Percentiles rank a stretch among this genome's conserved stretches.
Evolutionary conservation across 2,329 filamentous ascomycete genomes (phyloP).

Genomic region (Fusarium aywerte): DNA sequence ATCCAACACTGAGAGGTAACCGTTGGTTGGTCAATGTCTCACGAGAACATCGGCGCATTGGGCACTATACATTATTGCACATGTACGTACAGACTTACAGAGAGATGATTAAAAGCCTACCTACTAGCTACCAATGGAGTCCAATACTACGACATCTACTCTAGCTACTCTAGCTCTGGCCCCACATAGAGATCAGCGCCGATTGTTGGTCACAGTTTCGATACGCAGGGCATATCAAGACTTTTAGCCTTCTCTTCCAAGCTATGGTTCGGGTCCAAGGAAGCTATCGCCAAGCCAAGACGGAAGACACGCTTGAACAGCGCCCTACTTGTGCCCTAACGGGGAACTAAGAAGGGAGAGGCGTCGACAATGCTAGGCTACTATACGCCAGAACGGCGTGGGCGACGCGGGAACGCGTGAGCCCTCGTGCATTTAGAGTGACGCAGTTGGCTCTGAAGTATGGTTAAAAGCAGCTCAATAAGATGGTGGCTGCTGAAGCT

Average conservation of each 20-base stretch:
- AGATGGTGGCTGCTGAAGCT: background rate
- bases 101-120: background rate
- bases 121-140: background rate
- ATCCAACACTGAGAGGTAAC: background rate
- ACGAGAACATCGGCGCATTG: background rate
- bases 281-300: conserved; percentile 21
- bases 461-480: background rate
- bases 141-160: background rate
- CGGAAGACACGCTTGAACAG: conserved; percentile 8
- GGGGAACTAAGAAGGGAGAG: conserved; percentile 33
- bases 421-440: conserved; percentile 22
- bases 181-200: conserved; percentile 10
- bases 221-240: conserved; percentile 24
- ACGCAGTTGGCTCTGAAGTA: conserved; percentile 13
- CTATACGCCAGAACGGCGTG: conserved; percentile 4
- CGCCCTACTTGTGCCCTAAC: conserved; percentile 17
- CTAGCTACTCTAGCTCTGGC: background rate
- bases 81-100: background rate
- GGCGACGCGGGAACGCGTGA: conserved; percentile 12
- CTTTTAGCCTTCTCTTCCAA: conserved; percentile 12
- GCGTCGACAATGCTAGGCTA: conserved; percentile 22
- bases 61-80: no score
- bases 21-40: background rate
- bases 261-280: conserved; percentile 15
- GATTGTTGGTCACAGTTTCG: conserved; percentile 23